Conservation (phyloP, 2,329 filamentous ascomycete species). For the Pseudogymnoascus sp. region DNA sequence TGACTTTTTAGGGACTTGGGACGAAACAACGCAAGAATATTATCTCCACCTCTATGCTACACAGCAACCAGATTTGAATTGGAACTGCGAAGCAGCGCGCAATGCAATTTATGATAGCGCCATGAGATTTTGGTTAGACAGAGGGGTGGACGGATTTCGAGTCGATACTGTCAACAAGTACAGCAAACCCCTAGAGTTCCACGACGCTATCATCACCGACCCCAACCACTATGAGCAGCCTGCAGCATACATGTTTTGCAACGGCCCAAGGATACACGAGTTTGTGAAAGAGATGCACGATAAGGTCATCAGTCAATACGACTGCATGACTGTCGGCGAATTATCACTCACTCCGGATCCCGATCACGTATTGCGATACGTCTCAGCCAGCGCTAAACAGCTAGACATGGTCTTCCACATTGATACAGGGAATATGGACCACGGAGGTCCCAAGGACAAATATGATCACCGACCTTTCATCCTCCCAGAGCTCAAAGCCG, state of each 20-base stretch:
- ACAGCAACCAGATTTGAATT: constrained; percentile 78
- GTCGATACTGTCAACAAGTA: constrained; percentile 71
- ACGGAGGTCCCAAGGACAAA: constrained; percentile 51
- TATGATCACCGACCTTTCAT: constrained; percentile 41
- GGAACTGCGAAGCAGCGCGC: constrained; percentile 64
- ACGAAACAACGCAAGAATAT: constrained; percentile 65
- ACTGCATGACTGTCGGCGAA: constrained; percentile 66
- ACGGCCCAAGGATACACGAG: constrained; percentile 64
- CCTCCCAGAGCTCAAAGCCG: constrained; percentile 43
- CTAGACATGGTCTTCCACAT: constrained; percentile 67
- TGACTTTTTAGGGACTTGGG: constrained; percentile 40
- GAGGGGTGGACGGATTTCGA: constrained; percentile 66
- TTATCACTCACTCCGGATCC: constrained; percentile 57
- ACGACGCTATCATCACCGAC: constrained; percentile 51
- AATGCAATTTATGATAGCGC: constrained; percentile 65
- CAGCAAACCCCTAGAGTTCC: constrained; percentile 54
- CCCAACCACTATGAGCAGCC: constrained; percentile 42
- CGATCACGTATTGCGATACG: constrained; percentile 51
- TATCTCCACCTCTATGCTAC: constrained; percentile 71
- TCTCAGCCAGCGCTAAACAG: constrained; percentile 52
- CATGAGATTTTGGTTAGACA: constrained; percentile 74
- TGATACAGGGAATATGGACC: constrained; percentile 48
- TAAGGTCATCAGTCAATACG: constrained; percentile 51
- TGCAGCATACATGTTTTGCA: constrained; percentile 53
- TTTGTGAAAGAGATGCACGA: constrained; percentile 61